These are phyloP conservation scores for Cutaneotrichosporon sp. DNA, from an alignment of 1,284 basidiomycete genomes.

Conservation along the genomic window DNA sequence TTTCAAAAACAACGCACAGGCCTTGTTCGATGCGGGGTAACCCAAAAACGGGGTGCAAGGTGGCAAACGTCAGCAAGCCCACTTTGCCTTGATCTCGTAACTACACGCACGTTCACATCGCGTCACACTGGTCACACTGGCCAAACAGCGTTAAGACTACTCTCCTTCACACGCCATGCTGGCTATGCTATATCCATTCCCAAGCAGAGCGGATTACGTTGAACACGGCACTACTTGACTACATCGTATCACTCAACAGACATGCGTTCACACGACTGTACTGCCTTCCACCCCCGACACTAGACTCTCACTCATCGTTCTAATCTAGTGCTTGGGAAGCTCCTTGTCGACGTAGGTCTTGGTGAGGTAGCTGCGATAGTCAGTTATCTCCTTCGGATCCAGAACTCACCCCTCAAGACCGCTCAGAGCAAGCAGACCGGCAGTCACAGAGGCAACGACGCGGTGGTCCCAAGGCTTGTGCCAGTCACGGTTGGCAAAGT, in stretches of 20 bases:
- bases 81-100: no score
- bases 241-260: not conserved
- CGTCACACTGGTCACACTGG: no score
- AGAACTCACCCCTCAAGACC: slow-evolving; percentile 63
- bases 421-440: slow-evolving; percentile 63
- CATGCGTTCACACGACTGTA: not conserved
- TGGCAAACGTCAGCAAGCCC: no score
- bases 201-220: not conserved
- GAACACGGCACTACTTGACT: not conserved
- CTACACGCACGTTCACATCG: no score
- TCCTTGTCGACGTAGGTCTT: slow-evolving; percentile 42
- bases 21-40: no score
- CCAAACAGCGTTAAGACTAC: no score
- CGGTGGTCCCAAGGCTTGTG: slow-evolving; percentile 66
- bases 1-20: no score
- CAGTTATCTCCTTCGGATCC: not conserved
- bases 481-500: slow-evolving; percentile 67
- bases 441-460: slow-evolving; percentile 59
- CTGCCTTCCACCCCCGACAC: not conserved
- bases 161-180: not conserved
- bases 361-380: slow-evolving; percentile 28
- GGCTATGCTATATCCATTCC: not conserved
- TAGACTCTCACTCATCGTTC: not conserved
- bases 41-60: no score
- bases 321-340: slow-evolving; percentile 25